These are phyloP conservation scores for Tuber umbilicatum DNA, from an alignment of 495 filamentous ascomycete genomes.

Conservation along the genomic window DNA sequence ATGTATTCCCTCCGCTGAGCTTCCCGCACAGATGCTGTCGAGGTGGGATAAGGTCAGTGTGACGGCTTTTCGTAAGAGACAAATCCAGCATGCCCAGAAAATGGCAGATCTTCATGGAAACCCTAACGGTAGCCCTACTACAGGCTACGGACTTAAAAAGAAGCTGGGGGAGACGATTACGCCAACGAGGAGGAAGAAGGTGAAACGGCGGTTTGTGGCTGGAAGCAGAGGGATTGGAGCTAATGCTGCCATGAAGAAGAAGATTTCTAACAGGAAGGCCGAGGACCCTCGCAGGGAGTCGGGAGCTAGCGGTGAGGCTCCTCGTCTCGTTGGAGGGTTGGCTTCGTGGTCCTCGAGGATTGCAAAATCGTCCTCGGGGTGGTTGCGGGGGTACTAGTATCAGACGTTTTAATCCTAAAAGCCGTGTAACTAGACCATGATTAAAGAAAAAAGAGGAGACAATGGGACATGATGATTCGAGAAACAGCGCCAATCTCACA, in stretches of 20 bases:
- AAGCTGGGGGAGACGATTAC: conserved; percentile 40
- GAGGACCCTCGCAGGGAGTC: no score
- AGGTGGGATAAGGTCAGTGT: conserved; percentile 41
- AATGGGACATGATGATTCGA: no score
- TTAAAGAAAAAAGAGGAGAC: no score
- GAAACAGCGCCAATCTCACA: no score
- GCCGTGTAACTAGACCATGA: no score
- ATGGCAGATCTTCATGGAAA: conserved; percentile 11
- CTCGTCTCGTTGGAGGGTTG: no score
- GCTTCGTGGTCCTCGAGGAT: no score
- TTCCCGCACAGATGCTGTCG: conserved; percentile 33
- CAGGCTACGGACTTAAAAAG: conserved; percentile 17
- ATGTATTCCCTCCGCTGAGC: conserved; percentile 20
- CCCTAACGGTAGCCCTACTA: neutral
- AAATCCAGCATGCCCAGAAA: conserved; percentile 38
- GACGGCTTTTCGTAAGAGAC: conserved; percentile 40
- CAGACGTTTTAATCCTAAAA: no score
- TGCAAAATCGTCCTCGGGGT: no score
- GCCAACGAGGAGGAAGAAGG: conserved; percentile 32
- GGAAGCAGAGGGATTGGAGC: conserved; percentile 23
- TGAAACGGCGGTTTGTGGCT: conserved; percentile 27
- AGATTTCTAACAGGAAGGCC: conserved; percentile 13
- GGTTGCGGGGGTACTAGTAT: no score
- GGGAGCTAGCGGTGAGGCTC: no score
- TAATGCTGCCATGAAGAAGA: conserved; percentile 21